Percentiles rank a stretch among this genome's conserved stretches.
Conservation (phyloP, 306 rosid species). For the Lablab purpureus region DNA sequence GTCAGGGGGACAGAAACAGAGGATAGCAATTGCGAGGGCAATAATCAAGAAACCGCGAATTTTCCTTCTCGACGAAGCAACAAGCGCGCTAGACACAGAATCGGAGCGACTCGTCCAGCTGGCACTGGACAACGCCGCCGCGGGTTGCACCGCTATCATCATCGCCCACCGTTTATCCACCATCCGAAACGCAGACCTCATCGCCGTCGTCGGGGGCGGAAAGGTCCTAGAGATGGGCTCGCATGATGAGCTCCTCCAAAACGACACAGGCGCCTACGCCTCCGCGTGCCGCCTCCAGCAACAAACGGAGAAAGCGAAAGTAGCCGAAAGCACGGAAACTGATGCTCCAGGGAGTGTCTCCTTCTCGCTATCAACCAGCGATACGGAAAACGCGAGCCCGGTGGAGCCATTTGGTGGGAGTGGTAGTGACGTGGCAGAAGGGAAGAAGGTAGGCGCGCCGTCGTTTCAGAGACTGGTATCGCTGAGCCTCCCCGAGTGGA, state of each 20-base stretch:
- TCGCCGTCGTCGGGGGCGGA: constrained; percentile 54
- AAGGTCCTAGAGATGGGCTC: constrained; percentile 48
- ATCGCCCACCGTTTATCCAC: constrained; percentile 74
- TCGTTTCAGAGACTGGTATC: constrained; percentile 53
- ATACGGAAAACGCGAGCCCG: background rate
- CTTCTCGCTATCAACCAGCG: background rate
- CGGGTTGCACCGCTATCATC: constrained; percentile 62
- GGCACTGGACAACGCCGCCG: constrained; percentile 56
- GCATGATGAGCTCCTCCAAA: constrained; percentile 46
- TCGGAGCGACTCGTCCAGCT: constrained; percentile 66
- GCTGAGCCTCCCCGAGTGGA: constrained; percentile 58
- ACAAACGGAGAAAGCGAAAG: constrained; percentile 20
- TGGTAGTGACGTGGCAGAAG: background rate
- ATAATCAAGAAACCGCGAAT: constrained; percentile 59
- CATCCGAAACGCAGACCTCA: constrained; percentile 55
- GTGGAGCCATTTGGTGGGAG: background rate
- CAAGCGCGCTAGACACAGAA: constrained; percentile 71
- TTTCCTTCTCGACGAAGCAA: constrained; percentile 73
- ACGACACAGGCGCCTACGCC: constrained; percentile 40
- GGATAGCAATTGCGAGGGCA: constrained; percentile 74
- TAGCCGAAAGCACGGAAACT: background rate
- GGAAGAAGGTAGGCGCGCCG: background rate
- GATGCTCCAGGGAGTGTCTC: background rate
- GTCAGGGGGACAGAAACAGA: constrained; percentile 78
- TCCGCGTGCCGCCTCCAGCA: constrained; percentile 47